A percentile compares a stretch with the other conserved stretches of the same genome.
Conservation (phyloP, 2,329 filamentous ascomycete genomes). For the Colletotrichum sp. region DNA sequence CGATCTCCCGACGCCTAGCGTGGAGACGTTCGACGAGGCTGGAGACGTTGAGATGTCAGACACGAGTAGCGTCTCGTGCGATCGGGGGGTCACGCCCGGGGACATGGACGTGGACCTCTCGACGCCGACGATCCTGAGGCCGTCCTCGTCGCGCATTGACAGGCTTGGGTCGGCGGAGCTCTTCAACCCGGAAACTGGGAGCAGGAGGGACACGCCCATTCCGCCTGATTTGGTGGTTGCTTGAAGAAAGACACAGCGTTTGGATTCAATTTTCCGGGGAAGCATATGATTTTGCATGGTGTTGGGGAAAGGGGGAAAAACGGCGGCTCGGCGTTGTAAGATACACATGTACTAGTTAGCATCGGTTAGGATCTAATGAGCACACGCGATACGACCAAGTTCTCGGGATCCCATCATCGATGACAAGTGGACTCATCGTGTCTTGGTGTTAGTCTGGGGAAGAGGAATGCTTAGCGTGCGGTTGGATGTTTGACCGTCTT, state of each 20-base stretch:
- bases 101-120: constrained; percentile 41
- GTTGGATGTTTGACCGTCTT: neutral
- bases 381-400: constrained; percentile 9
- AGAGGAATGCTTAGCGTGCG: neutral
- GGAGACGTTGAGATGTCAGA: constrained; percentile 59
- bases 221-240: constrained; percentile 32
- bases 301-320: neutral
- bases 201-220: constrained; percentile 38
- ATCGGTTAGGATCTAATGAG: constrained; percentile 7
- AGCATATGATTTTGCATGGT: neutral
- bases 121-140: constrained; percentile 41
- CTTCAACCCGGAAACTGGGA: constrained; percentile 31
- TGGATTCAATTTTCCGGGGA: neutral
- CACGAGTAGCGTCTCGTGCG: constrained; percentile 42
- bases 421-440: neutral
- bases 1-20: constrained; percentile 46
- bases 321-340: constrained; percentile 2
- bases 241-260: neutral
- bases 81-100: constrained; percentile 30
- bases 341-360: constrained; percentile 1
- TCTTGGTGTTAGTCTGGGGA: neutral
- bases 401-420: neutral
- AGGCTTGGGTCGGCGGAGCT: constrained; percentile 32
- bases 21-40: constrained; percentile 39
- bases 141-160: constrained; percentile 6